These are phyloP conservation scores for Bertia moriformis DNA, from an alignment of 2,329 filamentous ascomycete species.

Conservation along the genomic window DNA sequence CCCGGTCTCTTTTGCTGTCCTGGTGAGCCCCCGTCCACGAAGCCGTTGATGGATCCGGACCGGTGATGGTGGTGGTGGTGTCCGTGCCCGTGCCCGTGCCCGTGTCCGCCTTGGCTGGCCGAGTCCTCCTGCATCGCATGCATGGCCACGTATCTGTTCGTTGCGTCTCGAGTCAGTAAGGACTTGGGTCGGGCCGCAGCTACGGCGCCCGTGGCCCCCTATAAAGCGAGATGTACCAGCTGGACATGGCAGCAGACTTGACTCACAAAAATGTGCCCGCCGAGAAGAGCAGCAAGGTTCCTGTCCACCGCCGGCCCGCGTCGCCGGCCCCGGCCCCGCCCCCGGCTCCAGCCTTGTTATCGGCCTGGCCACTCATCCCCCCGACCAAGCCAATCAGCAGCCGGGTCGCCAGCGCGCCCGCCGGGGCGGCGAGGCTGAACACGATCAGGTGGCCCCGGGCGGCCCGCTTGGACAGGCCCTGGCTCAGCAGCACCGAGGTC, in stretches of 20 bases:
- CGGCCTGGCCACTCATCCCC: conserved; percentile 36
- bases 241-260: too few species aligned
- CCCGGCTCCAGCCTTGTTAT: conserved; percentile 23
- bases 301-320: conserved; percentile 71
- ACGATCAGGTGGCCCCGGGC: conserved; percentile 74
- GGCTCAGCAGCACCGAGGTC: conserved; percentile 77
- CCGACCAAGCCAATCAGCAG: conserved; percentile 61
- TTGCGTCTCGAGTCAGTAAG: too few species aligned
- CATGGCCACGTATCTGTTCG: conserved; percentile 91
- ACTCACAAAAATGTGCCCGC: conserved; percentile 88
- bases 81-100: conserved; percentile 15
- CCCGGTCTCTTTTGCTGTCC: conserved; percentile 35
- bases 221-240: too few species aligned
- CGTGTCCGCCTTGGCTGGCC: conserved; percentile 19
- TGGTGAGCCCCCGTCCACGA: conserved; percentile 27
- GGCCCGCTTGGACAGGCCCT: conserved; percentile 75
- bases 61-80: conserved; percentile 38
- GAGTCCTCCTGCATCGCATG: conserved; percentile 89
- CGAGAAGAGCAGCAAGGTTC: conserved; percentile 84
- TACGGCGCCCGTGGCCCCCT: too few species aligned
- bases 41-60: conserved; percentile 38
- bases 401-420: conserved; percentile 75
- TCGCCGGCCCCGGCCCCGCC: too few species aligned
- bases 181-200: too few species aligned
- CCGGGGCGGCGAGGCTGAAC: conserved; percentile 80